These are phyloP conservation scores for Acaromyces ingoldii DNA, from an alignment of 1,284 basidiomycete species.

Conservation along the genomic window DNA sequence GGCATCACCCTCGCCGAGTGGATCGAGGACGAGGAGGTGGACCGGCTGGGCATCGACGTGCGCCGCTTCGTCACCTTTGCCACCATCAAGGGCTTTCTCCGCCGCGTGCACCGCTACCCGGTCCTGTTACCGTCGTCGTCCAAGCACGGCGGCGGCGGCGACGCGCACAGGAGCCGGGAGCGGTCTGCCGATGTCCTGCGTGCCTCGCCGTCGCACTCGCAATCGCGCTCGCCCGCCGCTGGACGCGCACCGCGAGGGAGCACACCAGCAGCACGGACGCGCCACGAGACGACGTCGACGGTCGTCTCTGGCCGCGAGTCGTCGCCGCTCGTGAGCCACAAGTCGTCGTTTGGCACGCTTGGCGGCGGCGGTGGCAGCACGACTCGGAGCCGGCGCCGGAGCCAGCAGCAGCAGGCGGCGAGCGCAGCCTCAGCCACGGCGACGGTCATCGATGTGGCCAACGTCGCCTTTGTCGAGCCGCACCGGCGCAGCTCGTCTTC, in stretches of 20 bases:
- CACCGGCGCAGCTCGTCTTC: background rate
- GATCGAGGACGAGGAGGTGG: conserved; percentile 68
- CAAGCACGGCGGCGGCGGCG: background rate
- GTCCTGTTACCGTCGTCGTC: conserved; percentile 55
- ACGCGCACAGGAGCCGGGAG: background rate
- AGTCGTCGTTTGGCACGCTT: background rate
- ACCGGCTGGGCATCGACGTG: conserved; percentile 70
- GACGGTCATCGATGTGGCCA: conserved; percentile 42
- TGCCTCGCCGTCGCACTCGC: background rate
- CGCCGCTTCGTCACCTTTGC: conserved; percentile 95
- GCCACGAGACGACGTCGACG: background rate
- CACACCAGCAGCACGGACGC: background rate
- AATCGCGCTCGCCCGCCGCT: too few species aligned
- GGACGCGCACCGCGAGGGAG: too few species aligned
- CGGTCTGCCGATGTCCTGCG: background rate
- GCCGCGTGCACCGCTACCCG: conserved; percentile 87
- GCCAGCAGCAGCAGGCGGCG: conserved; percentile 4
- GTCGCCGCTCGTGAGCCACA: too few species aligned
- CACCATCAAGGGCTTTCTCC: conserved; percentile 95
- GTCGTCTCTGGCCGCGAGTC: background rate
- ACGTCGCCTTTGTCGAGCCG: conserved; percentile 25
- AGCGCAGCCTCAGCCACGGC: conserved; percentile 28
- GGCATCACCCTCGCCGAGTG: conserved; percentile 81
- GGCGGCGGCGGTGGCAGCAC: conserved; percentile 11
- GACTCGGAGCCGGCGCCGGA: background rate